Evolutionary conservation across 176 grass and related monocot species (phyloP).

Genomic region (Pontederia paniculata): DNA sequence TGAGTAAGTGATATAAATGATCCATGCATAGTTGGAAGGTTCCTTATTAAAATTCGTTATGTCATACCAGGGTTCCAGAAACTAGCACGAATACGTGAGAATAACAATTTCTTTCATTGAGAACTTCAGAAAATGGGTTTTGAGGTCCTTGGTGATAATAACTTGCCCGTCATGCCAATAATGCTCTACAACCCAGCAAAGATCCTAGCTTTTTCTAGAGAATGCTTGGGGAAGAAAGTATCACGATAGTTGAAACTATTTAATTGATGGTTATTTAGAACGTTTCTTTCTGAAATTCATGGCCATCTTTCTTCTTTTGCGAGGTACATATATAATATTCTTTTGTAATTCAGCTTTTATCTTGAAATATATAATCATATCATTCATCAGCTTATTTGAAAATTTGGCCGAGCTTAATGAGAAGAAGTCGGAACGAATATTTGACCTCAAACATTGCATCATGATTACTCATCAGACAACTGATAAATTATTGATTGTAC

Average conservation of each 20-base stretch:
- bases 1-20: background rate
- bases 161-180: constrained; percentile 80
- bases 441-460: too few relatives aligned
- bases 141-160: constrained; percentile 81
- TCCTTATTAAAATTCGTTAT: background rate
- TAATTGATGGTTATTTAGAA: background rate
- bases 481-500: too few relatives aligned
- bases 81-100: constrained; percentile 76
- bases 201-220: constrained; percentile 75
- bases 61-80: constrained; percentile 53
- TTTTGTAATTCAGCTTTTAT: too few relatives aligned
- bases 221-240: constrained; percentile 69
- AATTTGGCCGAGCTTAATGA: too few relatives aligned
- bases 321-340: too few relatives aligned
- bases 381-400: too few relatives aligned
- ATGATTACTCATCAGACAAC: too few relatives aligned
- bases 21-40: background rate
- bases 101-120: constrained; percentile 82
- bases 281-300: background rate
- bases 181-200: constrained; percentile 88
- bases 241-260: background rate
- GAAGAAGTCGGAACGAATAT: too few relatives aligned
- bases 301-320: background rate
- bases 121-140: constrained; percentile 92
- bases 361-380: too few relatives aligned